Evolutionary conservation across 768 basidiomycete genomes (phyloP), one percentile per base, ranked within the genome.

Genomic region (Tulasnella sp.): DNA sequence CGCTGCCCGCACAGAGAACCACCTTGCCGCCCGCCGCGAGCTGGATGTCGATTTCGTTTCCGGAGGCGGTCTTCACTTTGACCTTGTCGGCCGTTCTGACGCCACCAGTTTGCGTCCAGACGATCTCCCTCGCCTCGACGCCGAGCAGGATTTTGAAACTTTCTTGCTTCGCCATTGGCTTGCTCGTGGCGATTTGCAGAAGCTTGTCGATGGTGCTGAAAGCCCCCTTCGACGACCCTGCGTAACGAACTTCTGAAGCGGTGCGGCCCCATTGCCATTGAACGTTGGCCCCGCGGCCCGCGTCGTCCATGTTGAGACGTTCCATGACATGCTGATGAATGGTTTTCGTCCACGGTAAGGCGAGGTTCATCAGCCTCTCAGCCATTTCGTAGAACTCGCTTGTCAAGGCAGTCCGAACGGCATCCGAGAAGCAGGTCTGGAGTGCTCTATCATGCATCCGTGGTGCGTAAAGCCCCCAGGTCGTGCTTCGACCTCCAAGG

Each of bases 201-300:
- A 71, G 70, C 70, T 71, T 71, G 77, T 82, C 81, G 68, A 81
- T 79, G 7, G 81, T 77, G 75, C 80, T 81, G 78, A 79, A 82
- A 12, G 81, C 81, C 9, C 81, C 81, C 29, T 42, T 34, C 25
- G 78, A 80, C 77, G 81, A 81, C 42, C 75, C 75, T 17, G 34
- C 54, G 40, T 81, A 71, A 19, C 67, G 58, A 76, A 82, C 81
- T 68, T 81, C 80, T 1, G 81, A 81, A 29, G 81, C 81, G 72
- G 80, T 81, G 14, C 81, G 74, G 17, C 81, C 81, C 81, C 81
- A 81, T 68, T 81, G 78, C 81, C 81, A 81, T 49, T 80, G 37
- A 34, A 69, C 36, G n/a, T 45, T 45, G 25, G 42, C 31, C 17
- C 25, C 31, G 31, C n/a, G 19, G 17, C 39, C 68, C 25, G 74